phyloP scores from a whole-genome alignment of 2,329 filamentous ascomycete species.

The Colletotrichum chlorophyti region DNA sequence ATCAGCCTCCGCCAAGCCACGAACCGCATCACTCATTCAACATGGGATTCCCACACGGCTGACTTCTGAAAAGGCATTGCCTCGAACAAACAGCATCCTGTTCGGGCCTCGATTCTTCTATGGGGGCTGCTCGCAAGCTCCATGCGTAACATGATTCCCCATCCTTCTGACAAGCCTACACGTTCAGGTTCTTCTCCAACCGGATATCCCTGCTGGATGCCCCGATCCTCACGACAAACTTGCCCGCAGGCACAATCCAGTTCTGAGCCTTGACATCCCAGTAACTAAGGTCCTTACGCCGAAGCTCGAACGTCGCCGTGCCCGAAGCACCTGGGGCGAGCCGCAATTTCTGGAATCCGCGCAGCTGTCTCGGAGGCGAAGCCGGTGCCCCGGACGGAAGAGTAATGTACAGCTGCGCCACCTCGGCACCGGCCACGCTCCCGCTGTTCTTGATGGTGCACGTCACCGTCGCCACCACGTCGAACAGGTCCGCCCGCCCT shows the following conservation, averaged over 20 bases:
- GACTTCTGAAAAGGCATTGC: background rate
- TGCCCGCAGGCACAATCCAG: slow-evolving; percentile 61
- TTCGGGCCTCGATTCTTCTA: background rate
- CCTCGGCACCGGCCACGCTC: slow-evolving; percentile 64
- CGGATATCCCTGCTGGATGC: slow-evolving; percentile 54
- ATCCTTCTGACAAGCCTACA: background rate
- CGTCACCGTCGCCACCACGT: slow-evolving; percentile 55
- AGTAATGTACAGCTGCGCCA: slow-evolving; percentile 66
- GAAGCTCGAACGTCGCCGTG: slow-evolving; percentile 60
- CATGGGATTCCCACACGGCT: background rate
- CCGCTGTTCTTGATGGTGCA: slow-evolving; percentile 72
- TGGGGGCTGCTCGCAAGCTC: too few species aligned
- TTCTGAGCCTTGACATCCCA: slow-evolving; percentile 67
- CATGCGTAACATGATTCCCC: background rate
- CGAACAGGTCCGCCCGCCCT: slow-evolving; percentile 53
- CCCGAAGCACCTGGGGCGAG: slow-evolving; percentile 55
- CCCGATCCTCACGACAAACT: slow-evolving; percentile 50
- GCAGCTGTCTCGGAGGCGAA: slow-evolving; percentile 63
- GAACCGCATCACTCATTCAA: background rate
- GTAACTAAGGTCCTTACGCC: slow-evolving; percentile 69
- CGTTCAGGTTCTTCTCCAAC: slow-evolving; percentile 37
- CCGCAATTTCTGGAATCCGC: slow-evolving; percentile 69
- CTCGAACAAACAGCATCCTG: background rate
- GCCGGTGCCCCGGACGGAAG: slow-evolving; percentile 47
- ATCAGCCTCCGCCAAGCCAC: background rate